A percentile compares a stretch with the other conserved stretches of the same genome.
Conservation (phyloP, 2,329 filamentous ascomycete species). For the Piedraia hortae region DNA sequence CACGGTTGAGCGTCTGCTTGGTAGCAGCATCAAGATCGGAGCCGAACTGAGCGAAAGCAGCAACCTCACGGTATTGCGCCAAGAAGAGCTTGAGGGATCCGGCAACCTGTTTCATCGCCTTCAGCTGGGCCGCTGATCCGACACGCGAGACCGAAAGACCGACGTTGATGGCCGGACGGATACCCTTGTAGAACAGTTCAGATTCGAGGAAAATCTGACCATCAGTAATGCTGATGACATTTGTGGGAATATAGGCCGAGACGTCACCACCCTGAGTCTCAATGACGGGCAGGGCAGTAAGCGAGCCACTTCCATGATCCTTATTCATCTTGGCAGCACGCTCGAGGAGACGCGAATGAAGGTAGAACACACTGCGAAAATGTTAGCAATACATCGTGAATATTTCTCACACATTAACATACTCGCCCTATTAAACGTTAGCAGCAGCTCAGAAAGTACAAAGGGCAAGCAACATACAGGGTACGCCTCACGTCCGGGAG, state of each 20-base stretch:
- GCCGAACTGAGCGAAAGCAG: conserved; percentile 98
- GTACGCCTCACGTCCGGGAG: conserved; percentile 96
- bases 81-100: conserved; percentile 99
- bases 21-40: conserved; percentile 96
- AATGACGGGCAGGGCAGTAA: conserved; percentile 92
- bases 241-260: conserved; percentile 98
- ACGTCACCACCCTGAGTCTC: conserved; percentile 99
- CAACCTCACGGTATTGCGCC: conserved; percentile 99
- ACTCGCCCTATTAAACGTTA: no score
- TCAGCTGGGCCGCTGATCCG: conserved; percentile 96
- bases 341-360: conserved; percentile 96
- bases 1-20: conserved; percentile 93
- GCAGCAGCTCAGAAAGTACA: no score
- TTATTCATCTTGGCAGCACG: conserved; percentile 98
- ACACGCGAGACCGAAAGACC: conserved; percentile 99
- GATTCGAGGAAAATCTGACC: conserved; percentile 99
- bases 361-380: conserved; percentile 56
- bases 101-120: conserved; percentile 99
- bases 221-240: conserved; percentile 99
- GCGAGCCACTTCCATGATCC: conserved; percentile 65
- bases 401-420: neutral
- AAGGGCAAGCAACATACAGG: conserved; percentile 44
- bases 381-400: conserved; percentile 4
- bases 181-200: conserved; percentile 99
- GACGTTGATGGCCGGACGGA: conserved; percentile 99